These are phyloP conservation scores for Curvularia sp. DNA, from an alignment of 2,329 filamentous ascomycete species.

Conservation along the genomic window DNA sequence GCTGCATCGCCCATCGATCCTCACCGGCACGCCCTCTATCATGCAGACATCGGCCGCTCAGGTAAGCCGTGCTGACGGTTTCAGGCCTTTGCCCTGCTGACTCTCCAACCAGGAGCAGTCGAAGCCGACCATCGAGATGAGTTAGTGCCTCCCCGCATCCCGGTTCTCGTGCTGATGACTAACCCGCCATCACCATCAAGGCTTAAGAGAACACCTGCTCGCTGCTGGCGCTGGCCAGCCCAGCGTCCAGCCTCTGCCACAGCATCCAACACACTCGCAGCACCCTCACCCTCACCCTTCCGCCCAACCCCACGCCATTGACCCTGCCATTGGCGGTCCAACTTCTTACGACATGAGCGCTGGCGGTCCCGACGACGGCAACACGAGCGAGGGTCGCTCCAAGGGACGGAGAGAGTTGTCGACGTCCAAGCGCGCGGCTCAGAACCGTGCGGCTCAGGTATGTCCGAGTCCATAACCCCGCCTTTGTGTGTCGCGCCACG, in stretches of 20 bases:
- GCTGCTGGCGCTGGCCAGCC: constrained; percentile 58
- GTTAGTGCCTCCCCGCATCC: constrained; percentile 41
- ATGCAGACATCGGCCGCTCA: constrained; percentile 58
- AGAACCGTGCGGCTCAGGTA: constrained; percentile 97
- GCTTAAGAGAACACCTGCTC: constrained; percentile 69
- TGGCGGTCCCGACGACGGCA: constrained; percentile 57
- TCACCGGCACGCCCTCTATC: constrained; percentile 39
- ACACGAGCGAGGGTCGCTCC: constrained; percentile 53
- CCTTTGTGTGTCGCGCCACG: constrained; percentile 19
- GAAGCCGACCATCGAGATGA: constrained; percentile 54
- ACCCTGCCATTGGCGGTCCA: constrained; percentile 63
- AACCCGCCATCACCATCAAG: constrained; percentile 51
- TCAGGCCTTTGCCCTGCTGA: constrained; percentile 35
- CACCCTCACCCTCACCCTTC: constrained; percentile 47
- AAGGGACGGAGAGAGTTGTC: constrained; percentile 89
- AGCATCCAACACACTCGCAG: constrained; percentile 37
- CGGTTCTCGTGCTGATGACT: constrained; percentile 38
- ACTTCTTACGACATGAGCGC: constrained; percentile 57
- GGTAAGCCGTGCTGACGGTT: constrained; percentile 57
- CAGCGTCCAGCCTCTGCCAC: constrained; percentile 44
- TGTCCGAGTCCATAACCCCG: background rate
- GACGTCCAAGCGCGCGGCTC: constrained; percentile 93
- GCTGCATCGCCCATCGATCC: constrained; percentile 44
- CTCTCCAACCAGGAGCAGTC: constrained; percentile 40
- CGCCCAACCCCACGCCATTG: constrained; percentile 62